Conservation (phyloP, 164 flowering plant genomes). For the Berberis thunbergii region DNA sequence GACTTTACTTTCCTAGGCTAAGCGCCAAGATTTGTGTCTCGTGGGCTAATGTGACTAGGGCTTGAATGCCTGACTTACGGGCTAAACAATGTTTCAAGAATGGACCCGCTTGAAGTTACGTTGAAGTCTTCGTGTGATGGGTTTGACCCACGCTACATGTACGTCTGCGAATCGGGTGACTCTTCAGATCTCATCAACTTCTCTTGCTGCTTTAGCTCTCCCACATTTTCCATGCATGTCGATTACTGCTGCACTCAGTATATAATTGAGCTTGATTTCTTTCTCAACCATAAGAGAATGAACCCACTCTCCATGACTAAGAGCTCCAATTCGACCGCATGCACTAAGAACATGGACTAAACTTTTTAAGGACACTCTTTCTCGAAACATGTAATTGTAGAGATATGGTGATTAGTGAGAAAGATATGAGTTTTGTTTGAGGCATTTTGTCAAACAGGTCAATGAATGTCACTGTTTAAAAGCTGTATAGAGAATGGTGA, state of each 20-base stretch:
- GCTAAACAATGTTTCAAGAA: no score
- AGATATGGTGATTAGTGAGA: neutral
- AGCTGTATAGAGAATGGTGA: no score
- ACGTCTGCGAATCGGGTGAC: no score
- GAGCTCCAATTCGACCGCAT: conserved; percentile 58
- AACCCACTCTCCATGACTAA: conserved; percentile 43
- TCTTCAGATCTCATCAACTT: neutral
- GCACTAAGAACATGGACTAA: conserved; percentile 49
- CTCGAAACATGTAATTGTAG: conserved; percentile 13
- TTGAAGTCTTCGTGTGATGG: no score
- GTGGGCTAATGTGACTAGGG: no score
- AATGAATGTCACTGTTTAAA: no score
- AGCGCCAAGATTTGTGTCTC: no score
- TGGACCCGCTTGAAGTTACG: no score
- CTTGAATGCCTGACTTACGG: no score
- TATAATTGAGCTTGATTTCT: conserved; percentile 33
- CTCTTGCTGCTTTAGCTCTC: conserved; percentile 36
- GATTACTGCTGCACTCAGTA: conserved; percentile 47
- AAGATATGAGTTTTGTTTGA: neutral
- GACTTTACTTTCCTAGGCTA: no score
- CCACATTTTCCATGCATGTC: conserved; percentile 86
- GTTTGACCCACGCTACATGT: no score
- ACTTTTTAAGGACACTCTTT: conserved; percentile 23
- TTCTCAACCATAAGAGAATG: conserved; percentile 40
- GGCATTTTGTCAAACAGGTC: conserved; percentile 18